Base-by-base conservation (phyloP, 129 eudicot genomes). In the Solidago caesia region DNA sequence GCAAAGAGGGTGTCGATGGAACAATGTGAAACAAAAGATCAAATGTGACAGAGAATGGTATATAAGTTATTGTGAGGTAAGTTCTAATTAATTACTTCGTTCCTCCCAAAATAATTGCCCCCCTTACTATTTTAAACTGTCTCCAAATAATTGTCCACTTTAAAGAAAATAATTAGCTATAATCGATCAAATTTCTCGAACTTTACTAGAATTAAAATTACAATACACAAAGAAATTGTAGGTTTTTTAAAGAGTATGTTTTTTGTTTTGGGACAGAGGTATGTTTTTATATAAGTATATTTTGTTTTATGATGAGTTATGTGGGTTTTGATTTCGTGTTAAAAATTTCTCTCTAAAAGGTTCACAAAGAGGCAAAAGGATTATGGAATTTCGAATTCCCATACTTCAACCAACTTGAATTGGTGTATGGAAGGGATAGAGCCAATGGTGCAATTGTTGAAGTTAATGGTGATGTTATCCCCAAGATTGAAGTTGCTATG, bases 351-450 rank as follows among this genome's bases (percentile, higher is more conserved):
- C 5, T 57, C 7, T 72, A 1, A 42, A 57, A 57, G 67, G 16
- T 26, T 71, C 76, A 72, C 56, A 72, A 57, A 72, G 76, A 72
- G 67, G 76, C 76, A 25, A 72, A 72, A 53, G 76, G 67, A 72
- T 42, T 72, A 25, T 72, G 67, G 67, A 44, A 72, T 56, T 57
- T 72, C 25, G 44, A 26, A 6, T 72, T 72, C 67, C 76, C 67
- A 10, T 72, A 4, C 27, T 72, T 41, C 52, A 45, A 21, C 42
- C 76, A 57, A 16, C 76, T 57, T 57, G 26, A 5, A 57, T 43
- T 44, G 55, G 55, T 44, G 1, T 57, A 57, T 14, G 55, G 67
- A 72, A 57, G 55, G 55, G 67, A 45, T 42, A 42, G 11, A 57
- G 44, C 67, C 44, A 44, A 21, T 21, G 53, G 65, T 21, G 66